Evolutionary conservation across 2,329 filamentous ascomycete species (phyloP).

Genomic region (Nothomitra cinnamomea): DNA sequence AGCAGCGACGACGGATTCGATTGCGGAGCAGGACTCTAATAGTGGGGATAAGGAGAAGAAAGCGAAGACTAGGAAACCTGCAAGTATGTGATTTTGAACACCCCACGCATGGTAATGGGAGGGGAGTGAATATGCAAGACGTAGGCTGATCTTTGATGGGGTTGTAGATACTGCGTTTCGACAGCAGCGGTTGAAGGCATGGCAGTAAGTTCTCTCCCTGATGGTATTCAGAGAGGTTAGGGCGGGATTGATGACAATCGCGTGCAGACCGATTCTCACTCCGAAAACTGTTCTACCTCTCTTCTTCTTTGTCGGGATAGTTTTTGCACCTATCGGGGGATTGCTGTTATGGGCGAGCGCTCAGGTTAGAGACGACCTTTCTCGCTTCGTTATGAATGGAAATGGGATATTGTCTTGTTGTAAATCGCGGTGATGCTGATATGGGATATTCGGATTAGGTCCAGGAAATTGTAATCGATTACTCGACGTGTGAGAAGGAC

Average conservation of each 20-base stretch:
- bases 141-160: not conserved
- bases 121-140: not conserved
- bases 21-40: constrained; percentile 24
- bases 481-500: constrained; percentile 54
- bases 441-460: constrained; percentile 36
- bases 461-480: constrained; percentile 81
- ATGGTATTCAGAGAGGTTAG: constrained; percentile 7
- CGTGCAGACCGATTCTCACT: constrained; percentile 68
- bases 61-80: constrained; percentile 79
- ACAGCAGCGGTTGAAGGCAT: constrained; percentile 93
- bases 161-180: constrained; percentile 70
- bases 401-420: not conserved
- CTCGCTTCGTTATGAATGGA: not conserved
- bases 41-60: constrained; percentile 44
- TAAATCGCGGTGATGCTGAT: not conserved
- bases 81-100: constrained; percentile 41
- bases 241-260: not conserved
- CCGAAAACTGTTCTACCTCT: constrained; percentile 85
- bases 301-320: constrained; percentile 78
- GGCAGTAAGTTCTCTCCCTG: constrained; percentile 54
- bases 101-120: constrained; percentile 4
- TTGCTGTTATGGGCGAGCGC: constrained; percentile 72
- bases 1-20: constrained; percentile 23
- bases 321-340: constrained; percentile 87
- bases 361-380: constrained; percentile 35